Percentiles rank a stretch among this genome's conserved stretches.
Conservation (phyloP, 352 stramenopile genomes). For the Pythium guiyangense region DNA sequence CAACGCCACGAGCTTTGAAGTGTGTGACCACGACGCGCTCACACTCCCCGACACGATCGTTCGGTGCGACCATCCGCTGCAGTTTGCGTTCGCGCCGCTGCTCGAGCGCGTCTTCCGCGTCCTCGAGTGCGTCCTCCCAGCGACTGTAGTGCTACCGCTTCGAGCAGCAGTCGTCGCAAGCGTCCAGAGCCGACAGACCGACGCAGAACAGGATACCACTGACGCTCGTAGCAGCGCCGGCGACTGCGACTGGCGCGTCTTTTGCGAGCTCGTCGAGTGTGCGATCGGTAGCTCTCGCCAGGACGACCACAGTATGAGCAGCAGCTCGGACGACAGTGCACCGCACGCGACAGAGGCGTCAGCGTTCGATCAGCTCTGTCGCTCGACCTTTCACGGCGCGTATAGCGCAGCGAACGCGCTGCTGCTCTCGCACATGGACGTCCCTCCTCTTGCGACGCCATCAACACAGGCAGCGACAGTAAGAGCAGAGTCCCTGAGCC, state of each 20-base stretch:
- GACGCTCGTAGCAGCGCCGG: neutral
- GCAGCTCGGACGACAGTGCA: neutral
- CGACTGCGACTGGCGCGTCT: constrained; percentile 9
- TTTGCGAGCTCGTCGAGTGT: neutral
- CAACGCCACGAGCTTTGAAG: constrained; percentile 21
- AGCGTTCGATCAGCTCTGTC: constrained; percentile 38
- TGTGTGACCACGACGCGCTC: constrained; percentile 16
- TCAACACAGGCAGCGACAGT: neutral
- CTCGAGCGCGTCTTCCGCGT: constrained; percentile 30
- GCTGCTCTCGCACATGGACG: constrained; percentile 31
- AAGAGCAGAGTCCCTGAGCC: neutral
- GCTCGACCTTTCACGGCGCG: constrained; percentile 33
- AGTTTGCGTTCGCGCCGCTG: constrained; percentile 18
- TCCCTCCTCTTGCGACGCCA: constrained; percentile 9
- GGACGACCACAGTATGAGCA: no score
- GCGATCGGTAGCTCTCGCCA: neutral
- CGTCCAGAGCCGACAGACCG: neutral
- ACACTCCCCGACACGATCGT: constrained; percentile 18
- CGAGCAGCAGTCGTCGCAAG: constrained; percentile 6
- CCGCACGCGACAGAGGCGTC: constrained; percentile 12
- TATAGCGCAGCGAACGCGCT: constrained; percentile 42
- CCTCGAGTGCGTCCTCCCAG: constrained; percentile 23
- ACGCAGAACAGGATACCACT: neutral
- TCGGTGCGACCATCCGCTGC: constrained; percentile 40
- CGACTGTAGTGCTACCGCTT: constrained; percentile 8